Evolutionary conservation across 2,329 filamentous ascomycete species (phyloP).

Genomic region (Aspergillus sp.): DNA sequence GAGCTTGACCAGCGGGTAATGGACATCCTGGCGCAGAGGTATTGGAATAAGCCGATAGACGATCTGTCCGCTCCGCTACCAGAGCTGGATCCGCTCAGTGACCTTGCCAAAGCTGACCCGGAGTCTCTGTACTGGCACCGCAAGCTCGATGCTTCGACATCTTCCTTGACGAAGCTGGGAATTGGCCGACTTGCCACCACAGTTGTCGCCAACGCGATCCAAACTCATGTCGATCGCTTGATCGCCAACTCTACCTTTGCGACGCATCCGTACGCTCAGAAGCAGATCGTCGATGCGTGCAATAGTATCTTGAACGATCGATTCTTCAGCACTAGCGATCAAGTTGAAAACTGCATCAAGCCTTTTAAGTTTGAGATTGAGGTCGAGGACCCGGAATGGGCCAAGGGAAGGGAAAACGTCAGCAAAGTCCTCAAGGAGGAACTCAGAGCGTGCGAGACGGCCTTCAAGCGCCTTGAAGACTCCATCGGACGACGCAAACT

Average conservation of each 20-base stretch:
- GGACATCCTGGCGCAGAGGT: conserved; percentile 86
- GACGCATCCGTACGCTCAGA: conserved; percentile 84
- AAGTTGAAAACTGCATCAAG: conserved; percentile 98
- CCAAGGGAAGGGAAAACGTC: conserved; percentile 79
- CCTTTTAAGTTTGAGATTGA: conserved; percentile 99
- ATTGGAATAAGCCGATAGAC: conserved; percentile 96
- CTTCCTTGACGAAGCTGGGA: conserved; percentile 87
- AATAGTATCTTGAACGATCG: conserved; percentile 88
- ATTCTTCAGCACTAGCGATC: conserved; percentile 95
- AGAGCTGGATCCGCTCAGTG: conserved; percentile 71
- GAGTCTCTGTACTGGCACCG: conserved; percentile 89
- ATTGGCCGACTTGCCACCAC: conserved; percentile 90
- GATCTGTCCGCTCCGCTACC: conserved; percentile 68
- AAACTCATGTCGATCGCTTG: conserved; percentile 77
- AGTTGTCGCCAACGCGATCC: conserved; percentile 84
- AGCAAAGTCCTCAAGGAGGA: conserved; percentile 81
- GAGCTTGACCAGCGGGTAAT: conserved; percentile 94
- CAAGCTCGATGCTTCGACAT: conserved; percentile 89
- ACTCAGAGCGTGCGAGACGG: conserved; percentile 77
- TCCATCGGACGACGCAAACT: conserved; percentile 79
- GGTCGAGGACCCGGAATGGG: conserved; percentile 87
- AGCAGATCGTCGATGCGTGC: conserved; percentile 90
- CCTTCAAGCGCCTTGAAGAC: conserved; percentile 73
- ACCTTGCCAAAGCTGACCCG: conserved; percentile 81
- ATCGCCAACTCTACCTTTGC: conserved; percentile 81